Conservation (phyloP, 306 rosid genomes). For the Datisca glomerata region DNA sequence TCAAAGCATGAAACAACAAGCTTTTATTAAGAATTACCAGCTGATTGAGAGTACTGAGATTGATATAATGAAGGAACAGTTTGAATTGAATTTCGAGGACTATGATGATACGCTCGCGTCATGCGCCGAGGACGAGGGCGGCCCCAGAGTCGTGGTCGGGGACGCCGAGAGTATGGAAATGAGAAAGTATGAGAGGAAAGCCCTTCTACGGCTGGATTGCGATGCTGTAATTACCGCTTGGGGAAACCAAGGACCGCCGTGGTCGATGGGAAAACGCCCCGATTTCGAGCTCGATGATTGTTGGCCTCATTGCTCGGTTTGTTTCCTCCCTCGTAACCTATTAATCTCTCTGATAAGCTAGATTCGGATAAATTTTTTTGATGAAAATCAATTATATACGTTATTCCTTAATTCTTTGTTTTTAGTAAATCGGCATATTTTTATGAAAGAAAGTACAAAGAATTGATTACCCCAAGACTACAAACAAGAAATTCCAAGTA, state of each 20-base stretch:
- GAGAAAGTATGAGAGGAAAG: constrained; percentile 24
- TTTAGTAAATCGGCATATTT: too few species aligned
- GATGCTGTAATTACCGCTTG: constrained; percentile 68
- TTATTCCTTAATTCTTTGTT: too few species aligned
- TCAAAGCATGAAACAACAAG: neutral
- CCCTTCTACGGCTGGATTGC: constrained; percentile 55
- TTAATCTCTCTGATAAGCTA: too few species aligned
- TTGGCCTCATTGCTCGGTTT: constrained; percentile 54
- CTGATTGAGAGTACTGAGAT: constrained; percentile 16
- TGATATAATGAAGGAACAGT: constrained; percentile 44
- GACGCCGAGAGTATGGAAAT: constrained; percentile 11
- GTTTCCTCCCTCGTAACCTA: constrained; percentile 1
- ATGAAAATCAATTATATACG: too few species aligned
- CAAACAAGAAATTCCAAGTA: too few species aligned
- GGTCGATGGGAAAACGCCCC: constrained; percentile 60
- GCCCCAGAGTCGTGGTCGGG: constrained; percentile 2
- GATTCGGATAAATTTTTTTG: too few species aligned
- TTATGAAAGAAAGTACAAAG: too few species aligned
- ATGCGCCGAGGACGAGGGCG: constrained; percentile 28
- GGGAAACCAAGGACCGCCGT: constrained; percentile 60
- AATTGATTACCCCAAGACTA: too few species aligned
- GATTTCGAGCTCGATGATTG: constrained; percentile 33
- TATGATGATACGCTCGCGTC: constrained; percentile 29
- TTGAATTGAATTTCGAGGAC: constrained; percentile 50
- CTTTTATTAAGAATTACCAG: too few species aligned